Evolutionary conservation across 306 rosid species (phyloP).

Genomic region (Clitoria ternatea): DNA sequence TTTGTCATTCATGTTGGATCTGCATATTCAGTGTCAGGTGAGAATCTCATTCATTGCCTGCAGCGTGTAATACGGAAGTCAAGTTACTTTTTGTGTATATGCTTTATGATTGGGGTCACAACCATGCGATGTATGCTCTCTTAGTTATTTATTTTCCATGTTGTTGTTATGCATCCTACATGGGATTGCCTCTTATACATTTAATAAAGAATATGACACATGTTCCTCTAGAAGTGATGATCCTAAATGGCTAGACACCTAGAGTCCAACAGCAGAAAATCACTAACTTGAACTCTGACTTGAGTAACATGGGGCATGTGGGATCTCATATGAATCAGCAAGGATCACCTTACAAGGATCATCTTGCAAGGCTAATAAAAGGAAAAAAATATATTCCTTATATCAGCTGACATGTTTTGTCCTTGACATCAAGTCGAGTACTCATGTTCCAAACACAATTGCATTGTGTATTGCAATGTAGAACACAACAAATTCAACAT

Average conservation of each 20-base stretch:
- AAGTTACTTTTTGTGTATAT: neutral
- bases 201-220: neutral
- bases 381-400: neutral
- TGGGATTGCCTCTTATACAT: neutral
- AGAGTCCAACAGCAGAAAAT: too few relatives aligned
- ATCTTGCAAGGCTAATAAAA: too few relatives aligned
- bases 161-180: neutral
- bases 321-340: too few relatives aligned
- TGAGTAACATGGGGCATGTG: too few relatives aligned
- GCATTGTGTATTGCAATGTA: neutral
- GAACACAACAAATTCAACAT: neutral
- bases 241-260: too few relatives aligned
- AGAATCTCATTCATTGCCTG: neutral
- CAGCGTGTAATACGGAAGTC: neutral
- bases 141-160: neutral
- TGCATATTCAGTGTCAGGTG: neutral
- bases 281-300: too few relatives aligned
- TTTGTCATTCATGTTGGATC: slow-evolving; percentile 4
- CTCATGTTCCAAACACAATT: neutral
- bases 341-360: too few relatives aligned
- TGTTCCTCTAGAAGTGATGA: neutral
- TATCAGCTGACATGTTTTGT: neutral
- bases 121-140: neutral
- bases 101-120: neutral
- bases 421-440: neutral